Conservation (phyloP, 2,329 filamentous ascomycete genomes). For the Trichoderma endophyticum region DNA sequence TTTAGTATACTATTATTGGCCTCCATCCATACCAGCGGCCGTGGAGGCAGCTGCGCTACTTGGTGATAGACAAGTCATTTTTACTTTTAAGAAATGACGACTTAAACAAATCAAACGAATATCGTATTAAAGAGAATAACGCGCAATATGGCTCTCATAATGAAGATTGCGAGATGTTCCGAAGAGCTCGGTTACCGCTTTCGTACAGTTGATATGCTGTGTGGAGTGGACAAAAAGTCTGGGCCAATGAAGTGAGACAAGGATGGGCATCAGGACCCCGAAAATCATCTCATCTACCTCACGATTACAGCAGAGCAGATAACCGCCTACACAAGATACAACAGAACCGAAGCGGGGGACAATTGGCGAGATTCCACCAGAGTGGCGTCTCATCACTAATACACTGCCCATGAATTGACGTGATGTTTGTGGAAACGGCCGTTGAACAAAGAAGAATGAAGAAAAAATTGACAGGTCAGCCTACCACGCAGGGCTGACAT, state of each 20-base stretch:
- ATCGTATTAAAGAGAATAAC: not conserved
- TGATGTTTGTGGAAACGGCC: not conserved
- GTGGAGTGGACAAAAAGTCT: not conserved
- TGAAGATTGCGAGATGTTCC: not conserved
- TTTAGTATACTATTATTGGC: not conserved
- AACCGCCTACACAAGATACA: not conserved
- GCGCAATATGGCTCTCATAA: not conserved
- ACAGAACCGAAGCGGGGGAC: not conserved
- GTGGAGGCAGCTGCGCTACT: not conserved
- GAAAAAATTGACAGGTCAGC: constrained; percentile 1
- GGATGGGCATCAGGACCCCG: not conserved
- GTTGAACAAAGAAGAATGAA: not conserved
- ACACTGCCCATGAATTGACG: not conserved
- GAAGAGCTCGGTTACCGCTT: not conserved
- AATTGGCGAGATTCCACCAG: not conserved
- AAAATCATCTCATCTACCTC: not conserved
- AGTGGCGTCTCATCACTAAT: not conserved
- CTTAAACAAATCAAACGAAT: not conserved
- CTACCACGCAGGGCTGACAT: constrained; percentile 12
- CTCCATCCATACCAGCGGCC: not conserved
- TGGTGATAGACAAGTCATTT: not conserved
- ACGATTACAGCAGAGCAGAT: not conserved
- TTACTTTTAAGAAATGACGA: not conserved
- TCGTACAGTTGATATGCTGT: not conserved
- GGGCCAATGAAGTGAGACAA: not conserved